Conservation (phyloP, 2,329 filamentous ascomycete genomes). For the Colletotrichum cuscutae region DNA sequence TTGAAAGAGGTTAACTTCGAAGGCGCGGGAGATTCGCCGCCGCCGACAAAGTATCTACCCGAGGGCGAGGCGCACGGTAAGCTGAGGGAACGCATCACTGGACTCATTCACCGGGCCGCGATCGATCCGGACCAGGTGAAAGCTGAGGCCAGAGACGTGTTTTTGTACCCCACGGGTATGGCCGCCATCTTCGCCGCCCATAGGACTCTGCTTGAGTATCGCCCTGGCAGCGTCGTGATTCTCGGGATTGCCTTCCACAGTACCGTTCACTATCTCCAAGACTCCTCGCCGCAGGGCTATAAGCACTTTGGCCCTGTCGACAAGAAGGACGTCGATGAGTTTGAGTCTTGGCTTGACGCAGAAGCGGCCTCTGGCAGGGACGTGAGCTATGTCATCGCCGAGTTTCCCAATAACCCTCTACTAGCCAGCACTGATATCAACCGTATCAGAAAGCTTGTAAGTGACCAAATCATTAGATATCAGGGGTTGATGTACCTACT, state of each 20-base stretch:
- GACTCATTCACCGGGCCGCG: constrained; percentile 53
- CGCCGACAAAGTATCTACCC: constrained; percentile 51
- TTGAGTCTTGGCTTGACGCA: constrained; percentile 56
- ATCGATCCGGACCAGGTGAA: constrained; percentile 41
- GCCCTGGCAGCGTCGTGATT: constrained; percentile 50
- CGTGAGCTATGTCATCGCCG: constrained; percentile 59
- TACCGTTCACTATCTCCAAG: constrained; percentile 58
- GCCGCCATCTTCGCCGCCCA: constrained; percentile 58
- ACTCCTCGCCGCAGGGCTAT: constrained; percentile 54
- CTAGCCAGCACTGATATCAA: constrained; percentile 45
- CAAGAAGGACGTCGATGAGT: constrained; percentile 50
- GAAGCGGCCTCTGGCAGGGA: constrained; percentile 50
- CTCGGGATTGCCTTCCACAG: constrained; percentile 64
- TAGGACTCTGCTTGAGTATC: constrained; percentile 47
- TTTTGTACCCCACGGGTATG: constrained; percentile 66
- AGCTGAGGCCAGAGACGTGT: constrained; percentile 55
- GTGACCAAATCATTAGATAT: background rate
- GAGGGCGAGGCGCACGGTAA: constrained; percentile 49
- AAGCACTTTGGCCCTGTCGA: constrained; percentile 60
- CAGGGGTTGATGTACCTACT: background rate
- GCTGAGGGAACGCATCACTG: constrained; percentile 52
- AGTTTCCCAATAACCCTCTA: constrained; percentile 53
- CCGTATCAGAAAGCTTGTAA: constrained; percentile 40
- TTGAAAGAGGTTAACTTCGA: constrained; percentile 47
- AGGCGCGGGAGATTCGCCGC: constrained; percentile 37